phyloP scores from a whole-genome alignment of 768 basidiomycete species.

The Tulasnella sp. region DNA sequence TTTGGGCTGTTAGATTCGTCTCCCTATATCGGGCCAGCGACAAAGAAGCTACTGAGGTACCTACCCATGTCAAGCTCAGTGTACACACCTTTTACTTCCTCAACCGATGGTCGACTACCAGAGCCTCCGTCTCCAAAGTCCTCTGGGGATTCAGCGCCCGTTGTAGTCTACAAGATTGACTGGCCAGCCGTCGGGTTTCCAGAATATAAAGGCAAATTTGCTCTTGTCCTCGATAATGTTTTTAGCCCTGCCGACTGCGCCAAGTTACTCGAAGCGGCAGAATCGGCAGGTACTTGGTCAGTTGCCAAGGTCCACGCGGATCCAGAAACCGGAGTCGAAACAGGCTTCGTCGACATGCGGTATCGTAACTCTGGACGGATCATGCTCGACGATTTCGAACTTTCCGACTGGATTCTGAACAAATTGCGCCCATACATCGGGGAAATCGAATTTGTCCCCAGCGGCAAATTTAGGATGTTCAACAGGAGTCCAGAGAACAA shows the following conservation, averaged over 20 bases:
- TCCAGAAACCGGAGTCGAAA: background rate
- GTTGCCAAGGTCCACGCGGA: conserved; percentile 26
- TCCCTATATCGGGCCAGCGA: too few relatives aligned
- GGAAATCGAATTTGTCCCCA: conserved; percentile 21
- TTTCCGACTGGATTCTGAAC: conserved; percentile 35
- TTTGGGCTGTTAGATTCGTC: too few relatives aligned
- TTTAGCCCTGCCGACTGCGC: conserved; percentile 33
- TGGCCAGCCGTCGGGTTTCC: conserved; percentile 32
- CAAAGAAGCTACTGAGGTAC: too few relatives aligned
- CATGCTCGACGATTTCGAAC: conserved; percentile 34
- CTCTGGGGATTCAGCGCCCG: conserved; percentile 18
- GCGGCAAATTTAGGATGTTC: background rate
- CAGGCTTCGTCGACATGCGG: conserved; percentile 5
- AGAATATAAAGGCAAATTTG: conserved; percentile 32
- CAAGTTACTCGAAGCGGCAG: conserved; percentile 29
- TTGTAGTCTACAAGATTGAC: conserved; percentile 33
- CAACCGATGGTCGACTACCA: background rate
- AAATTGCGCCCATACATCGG: conserved; percentile 32
- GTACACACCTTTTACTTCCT: background rate
- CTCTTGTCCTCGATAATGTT: conserved; percentile 36
- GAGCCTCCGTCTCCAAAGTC: background rate
- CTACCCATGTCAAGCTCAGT: background rate
- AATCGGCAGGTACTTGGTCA: conserved; percentile 24
- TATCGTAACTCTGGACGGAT: conserved; percentile 36
- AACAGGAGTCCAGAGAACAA: background rate